Evolutionary conservation across 1,284 basidiomycete genomes (phyloP).

Genomic region (Pseudozyma sp.): DNA sequence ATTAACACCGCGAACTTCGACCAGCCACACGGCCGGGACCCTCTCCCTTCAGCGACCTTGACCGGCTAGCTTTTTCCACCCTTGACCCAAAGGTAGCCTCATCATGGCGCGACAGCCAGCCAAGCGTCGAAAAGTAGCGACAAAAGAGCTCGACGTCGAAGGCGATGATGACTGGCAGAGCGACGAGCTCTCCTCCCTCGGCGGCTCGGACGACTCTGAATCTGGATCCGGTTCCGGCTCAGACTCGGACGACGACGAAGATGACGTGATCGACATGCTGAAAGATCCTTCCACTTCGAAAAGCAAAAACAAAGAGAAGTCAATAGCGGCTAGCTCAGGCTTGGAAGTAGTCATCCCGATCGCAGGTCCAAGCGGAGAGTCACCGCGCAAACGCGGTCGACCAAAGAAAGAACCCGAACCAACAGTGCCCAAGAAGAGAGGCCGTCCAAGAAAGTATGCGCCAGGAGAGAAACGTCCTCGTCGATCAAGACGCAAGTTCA

Average conservation of each 20-base stretch:
- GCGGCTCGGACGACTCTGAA: slow-evolving; percentile 31
- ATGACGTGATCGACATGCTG: slow-evolving; percentile 43
- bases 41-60: too few species aligned
- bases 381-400: slow-evolving; percentile 34
- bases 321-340: not conserved
- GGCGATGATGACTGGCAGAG: slow-evolving; percentile 47
- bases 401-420: slow-evolving; percentile 21
- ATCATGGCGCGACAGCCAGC: slow-evolving; percentile 34
- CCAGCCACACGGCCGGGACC: too few species aligned
- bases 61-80: not conserved
- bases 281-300: slow-evolving; percentile 13
- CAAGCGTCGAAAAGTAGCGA: slow-evolving; percentile 32
- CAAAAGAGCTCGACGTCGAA: slow-evolving; percentile 32
- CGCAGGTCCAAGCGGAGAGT: slow-evolving; percentile 7
- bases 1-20: too few species aligned
- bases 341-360: slow-evolving; percentile 37
- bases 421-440: slow-evolving; percentile 42
- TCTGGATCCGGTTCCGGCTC: slow-evolving; percentile 20
- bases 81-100: not conserved
- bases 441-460: slow-evolving; percentile 43
- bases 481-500: slow-evolving; percentile 31
- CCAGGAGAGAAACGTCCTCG: slow-evolving; percentile 29
- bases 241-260: slow-evolving; percentile 22
- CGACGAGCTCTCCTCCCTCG: slow-evolving; percentile 44
- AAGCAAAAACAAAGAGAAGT: slow-evolving; percentile 9